Percentiles rank a stretch among this genome's conserved stretches.
These are phyloP conservation scores for Plasmodium billcollinsi DNA, from an alignment of 169 alveolate species.

Conservation along the genomic window DNA sequence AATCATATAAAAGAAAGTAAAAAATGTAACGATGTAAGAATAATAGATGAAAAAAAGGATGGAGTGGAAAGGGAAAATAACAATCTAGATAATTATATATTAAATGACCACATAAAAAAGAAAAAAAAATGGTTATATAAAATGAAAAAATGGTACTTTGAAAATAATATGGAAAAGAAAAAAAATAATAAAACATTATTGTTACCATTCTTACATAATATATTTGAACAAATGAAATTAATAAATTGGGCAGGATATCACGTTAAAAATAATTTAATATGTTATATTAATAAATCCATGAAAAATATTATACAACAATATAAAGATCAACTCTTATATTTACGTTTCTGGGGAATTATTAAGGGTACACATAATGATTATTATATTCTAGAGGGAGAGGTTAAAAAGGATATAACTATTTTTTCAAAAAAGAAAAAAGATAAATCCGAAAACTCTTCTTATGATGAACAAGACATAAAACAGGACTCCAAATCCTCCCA, in stretches of 20 bases:
- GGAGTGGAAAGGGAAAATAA: not conserved
- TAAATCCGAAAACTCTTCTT: not conserved
- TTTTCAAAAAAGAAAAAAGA: constrained; percentile 10
- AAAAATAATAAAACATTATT: not conserved
- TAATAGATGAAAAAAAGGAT: not conserved
- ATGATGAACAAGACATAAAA: not conserved
- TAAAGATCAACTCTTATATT: constrained; percentile 22
- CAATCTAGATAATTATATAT: constrained; percentile 41
- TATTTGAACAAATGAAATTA: constrained; percentile 41
- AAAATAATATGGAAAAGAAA: not conserved
- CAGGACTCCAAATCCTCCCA: too few relatives aligned
- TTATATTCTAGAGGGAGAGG: constrained; percentile 52
- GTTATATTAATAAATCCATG: constrained; percentile 22
- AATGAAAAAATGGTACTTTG: constrained; percentile 11
- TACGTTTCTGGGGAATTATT: constrained; percentile 61
- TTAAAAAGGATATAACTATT: constrained; percentile 9
- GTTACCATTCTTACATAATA: constrained; percentile 37
- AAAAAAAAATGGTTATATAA: constrained; percentile 64
- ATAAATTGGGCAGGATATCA: constrained; percentile 72
- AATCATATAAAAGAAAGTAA: constrained; percentile 61
- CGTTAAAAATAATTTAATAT: constrained; percentile 31
- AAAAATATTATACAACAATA: constrained; percentile 40
- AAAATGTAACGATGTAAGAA: not conserved
- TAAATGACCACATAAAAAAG: constrained; percentile 24
- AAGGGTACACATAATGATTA: constrained; percentile 57